Evolutionary conservation across 1,284 basidiomycete genomes (phyloP), one percentile per base, ranked within the genome.

Genomic region (Volvariella volvacea): DNA sequence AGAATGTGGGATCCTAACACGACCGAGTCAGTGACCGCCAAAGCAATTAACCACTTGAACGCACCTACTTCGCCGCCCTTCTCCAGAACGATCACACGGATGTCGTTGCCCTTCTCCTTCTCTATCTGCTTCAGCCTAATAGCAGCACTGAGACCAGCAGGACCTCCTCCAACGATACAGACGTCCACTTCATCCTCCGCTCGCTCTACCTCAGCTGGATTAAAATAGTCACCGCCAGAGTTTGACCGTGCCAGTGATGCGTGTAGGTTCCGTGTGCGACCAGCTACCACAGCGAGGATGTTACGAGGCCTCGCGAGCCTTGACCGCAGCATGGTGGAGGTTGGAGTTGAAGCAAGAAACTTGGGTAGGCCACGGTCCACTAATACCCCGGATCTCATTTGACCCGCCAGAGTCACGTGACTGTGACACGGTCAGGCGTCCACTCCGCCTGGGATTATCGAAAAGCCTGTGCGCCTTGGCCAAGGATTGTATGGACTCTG

Each of bases 91-190:
- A 99, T 89, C 10, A 99, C 93, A 21, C 95, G 76, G 22, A 97
- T 74, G 50, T 93, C 87, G 49, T 80, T 80, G 1, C 82, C 83
- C 41, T 74, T 78, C 60, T 92, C 83, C 52, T 79, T 70, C 57
- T 94, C 92, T 36, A 97, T 80, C 67, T 99, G 94, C 70, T 96
- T 97, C 47, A 99, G 72, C 25, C 90, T 78, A 56, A 99, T 99
- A 3, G 95, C 96, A n/a, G 95, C 94, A 55, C 85, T 88, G 48
- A 99, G 76, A 25, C 96, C 95, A 0, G 95, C 93, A 2, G 95
- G 95, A 1, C 95, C 96, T 12, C 80, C 94, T 19, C 95, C 95
- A 50, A 98, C 93, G 56, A 99, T 97, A 63, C 93, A 93, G 28
- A 98, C 93, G 56, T 99, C 95, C 41, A 92, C 92, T 51, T 94